Base-by-base conservation (phyloP, 2,329 filamentous ascomycete species). In the Colletotrichum gigasporum region DNA sequence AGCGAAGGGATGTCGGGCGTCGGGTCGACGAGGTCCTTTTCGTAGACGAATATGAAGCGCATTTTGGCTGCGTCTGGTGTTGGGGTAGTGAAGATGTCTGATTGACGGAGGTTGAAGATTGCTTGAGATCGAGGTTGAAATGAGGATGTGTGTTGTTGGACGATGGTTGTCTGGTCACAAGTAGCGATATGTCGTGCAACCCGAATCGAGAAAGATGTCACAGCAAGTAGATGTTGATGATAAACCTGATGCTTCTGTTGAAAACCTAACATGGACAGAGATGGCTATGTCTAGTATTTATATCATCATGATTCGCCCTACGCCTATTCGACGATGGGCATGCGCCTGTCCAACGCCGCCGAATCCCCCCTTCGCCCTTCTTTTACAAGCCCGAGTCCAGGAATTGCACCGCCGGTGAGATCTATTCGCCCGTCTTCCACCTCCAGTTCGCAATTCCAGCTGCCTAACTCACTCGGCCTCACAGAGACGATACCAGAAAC, bases 1-100 rank as follows among this genome's bases (percentile, higher is more conserved):
- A 85, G 76, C 35, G 79, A 76, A 4, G 73, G 70, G 22, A 86
- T 79, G 12, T n/a, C 14, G 0, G 59, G 59, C 18, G 53, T 63
- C 16, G 59, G 53, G 16, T 63, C 37, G 10, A 44, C 28, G 9
- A 59, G 18, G n/a, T 63, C 53, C 16, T 63, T 59, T 24, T 52
- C 59, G 24, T 59, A 44, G 2, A 59, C 59, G n/a, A 63, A 63
- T 3, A 58, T 12, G 22, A 10, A 7, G 5, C 22, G 35, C 59
- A 63, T 63, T 12, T 0, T 51, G 28, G n/a, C 5, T 47, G 53
- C 8, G 7, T 22, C n/a, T 9, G 6, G 28, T 41, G 22, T 22
- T 51, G 10, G 16, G 47, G 6, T 6, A 8, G 0, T 28, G 10
- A 26, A 34, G 12, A 34, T 34, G 30, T 34, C 7, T 34, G 22